These are phyloP conservation scores for Xylaria sp. DNA, from an alignment of 2,329 filamentous ascomycete genomes.

Conservation along the genomic window DNA sequence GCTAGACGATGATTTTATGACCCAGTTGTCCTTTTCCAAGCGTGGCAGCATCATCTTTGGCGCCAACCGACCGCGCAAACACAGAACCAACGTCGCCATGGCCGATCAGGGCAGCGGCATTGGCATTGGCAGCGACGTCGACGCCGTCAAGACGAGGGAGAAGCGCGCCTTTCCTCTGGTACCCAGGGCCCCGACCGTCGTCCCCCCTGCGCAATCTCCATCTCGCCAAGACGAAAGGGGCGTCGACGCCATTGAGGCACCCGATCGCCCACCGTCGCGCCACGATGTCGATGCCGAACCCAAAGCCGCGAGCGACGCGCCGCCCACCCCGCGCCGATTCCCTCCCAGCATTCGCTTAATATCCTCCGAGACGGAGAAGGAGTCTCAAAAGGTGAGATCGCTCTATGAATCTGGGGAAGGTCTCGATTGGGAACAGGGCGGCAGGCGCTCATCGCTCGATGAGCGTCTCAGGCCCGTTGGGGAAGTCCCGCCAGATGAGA, in stretches of 20 bases:
- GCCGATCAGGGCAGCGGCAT: slow-evolving; percentile 28
- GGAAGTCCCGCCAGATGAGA: slow-evolving; percentile 55
- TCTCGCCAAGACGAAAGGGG: slow-evolving; percentile 29
- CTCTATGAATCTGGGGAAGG: slow-evolving; percentile 62
- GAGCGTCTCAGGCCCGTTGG: slow-evolving; percentile 53
- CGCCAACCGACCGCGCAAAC: slow-evolving; percentile 44
- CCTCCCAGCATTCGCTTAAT: slow-evolving; percentile 55
- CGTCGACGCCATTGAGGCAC: slow-evolving; percentile 24
- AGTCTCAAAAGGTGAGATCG: slow-evolving; percentile 69
- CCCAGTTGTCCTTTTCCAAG: slow-evolving; percentile 62
- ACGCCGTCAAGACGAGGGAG: slow-evolving; percentile 13
- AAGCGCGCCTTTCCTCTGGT: slow-evolving; percentile 35
- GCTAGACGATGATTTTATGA: slow-evolving; percentile 61
- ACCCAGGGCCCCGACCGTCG: slow-evolving; percentile 20
- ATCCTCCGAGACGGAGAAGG: slow-evolving; percentile 59
- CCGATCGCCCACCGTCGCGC: slow-evolving; percentile 16
- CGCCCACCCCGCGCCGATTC: slow-evolving; percentile 24
- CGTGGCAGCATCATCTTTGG: slow-evolving; percentile 66
- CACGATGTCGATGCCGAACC: slow-evolving; percentile 7
- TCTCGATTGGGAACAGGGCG: slow-evolving; percentile 57
- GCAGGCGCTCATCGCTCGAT: slow-evolving; percentile 48
- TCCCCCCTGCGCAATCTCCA: slow-evolving; percentile 10
- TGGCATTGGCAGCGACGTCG: slow-evolving; percentile 15
- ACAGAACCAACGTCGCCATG: slow-evolving; percentile 27
- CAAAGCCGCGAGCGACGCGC: slow-evolving; percentile 9